Percentiles rank a stretch among this genome's conserved stretches.
These are phyloP conservation scores for Trichoderma reesei DNA, from an alignment of 495 filamentous ascomycete species.

Conservation along the genomic window DNA sequence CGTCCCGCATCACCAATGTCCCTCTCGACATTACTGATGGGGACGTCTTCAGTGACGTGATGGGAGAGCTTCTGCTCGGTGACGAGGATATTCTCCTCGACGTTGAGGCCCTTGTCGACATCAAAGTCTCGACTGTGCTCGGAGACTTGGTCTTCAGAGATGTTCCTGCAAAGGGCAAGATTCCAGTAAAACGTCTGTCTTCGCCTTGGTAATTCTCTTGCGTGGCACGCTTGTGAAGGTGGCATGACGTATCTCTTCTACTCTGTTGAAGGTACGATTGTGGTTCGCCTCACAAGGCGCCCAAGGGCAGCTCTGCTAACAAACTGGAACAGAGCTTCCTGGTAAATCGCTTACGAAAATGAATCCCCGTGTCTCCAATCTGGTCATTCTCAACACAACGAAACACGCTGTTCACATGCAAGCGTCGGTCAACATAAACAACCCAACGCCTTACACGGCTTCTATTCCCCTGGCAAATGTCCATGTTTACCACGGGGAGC, in stretches of 20 bases:
- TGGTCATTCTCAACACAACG: conserved; percentile 61
- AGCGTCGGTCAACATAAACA: conserved; percentile 69
- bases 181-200: conserved; percentile 77
- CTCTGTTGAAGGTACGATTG: neutral
- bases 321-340: conserved; percentile 25
- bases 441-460: conserved; percentile 79
- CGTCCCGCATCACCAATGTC: conserved; percentile 63
- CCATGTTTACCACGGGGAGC: conserved; percentile 61
- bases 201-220: conserved; percentile 32
- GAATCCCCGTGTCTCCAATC: conserved; percentile 48
- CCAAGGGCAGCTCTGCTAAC: conserved; percentile 18
- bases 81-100: conserved; percentile 51
- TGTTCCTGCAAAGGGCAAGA: conserved; percentile 75
- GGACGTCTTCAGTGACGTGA: conserved; percentile 61
- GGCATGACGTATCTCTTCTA: neutral
- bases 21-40: conserved; percentile 73
- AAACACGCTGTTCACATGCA: conserved; percentile 55
- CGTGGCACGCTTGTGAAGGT: conserved; percentile 35
- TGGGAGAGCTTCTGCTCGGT: conserved; percentile 68
- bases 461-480: conserved; percentile 69
- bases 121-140: conserved; percentile 66
- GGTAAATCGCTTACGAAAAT: conserved; percentile 36
- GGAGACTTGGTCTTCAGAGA: conserved; percentile 68
- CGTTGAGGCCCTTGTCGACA: conserved; percentile 75
- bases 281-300: conserved; percentile 7